Base-by-base conservation (phyloP, 2,329 filamentous ascomycete genomes). In the Pseudogymnoascus sp. region DNA sequence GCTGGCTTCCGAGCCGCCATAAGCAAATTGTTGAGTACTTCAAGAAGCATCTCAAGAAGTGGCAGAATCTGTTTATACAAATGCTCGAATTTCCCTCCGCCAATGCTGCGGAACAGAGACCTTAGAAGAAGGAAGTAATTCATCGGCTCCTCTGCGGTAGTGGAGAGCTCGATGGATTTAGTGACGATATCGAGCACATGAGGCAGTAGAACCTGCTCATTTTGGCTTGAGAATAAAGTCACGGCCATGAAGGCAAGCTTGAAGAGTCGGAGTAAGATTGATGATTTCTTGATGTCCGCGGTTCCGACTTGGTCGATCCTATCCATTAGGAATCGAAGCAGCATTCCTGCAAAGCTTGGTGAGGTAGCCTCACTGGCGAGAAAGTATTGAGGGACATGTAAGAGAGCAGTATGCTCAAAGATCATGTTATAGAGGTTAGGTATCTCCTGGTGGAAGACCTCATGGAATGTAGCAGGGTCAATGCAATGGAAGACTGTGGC, bases 211-310 rank as follows among this genome's bases (percentile, higher is more conserved):
- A 99, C 92, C 73, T 95, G 90, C 76, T 99, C 95, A 70, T 99
- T 99, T 72, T 97, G 93, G 7, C 85, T 82, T 0, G 92, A 92
- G 74, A 99, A 99, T 1, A 99, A 81, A 0, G 95, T 99, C 40
- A 99, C 95, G 0, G 96, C 96, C 95, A 99, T 99, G 75, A 99
- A 99, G 0, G 93, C 96, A 61, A 99, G 78, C 76, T 99, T 99
- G 79, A 97, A 99, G 61, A 99, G 85, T 63, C 96, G 85, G 61
- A 99, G 79, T 35, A 99, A 78, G 59, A 99, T 96, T 5, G 92
- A 93, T 0, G 95, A 93, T 75, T 93, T 96, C 72, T 91, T 92
- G 62, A 95, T 87, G 75, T 99, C 92, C 6, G 89, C 87, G 0
- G 91, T 95, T 21, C 95, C 95, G 47, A 99, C 92, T 73, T 99